phyloP scores from a whole-genome alignment of 2,329 filamentous ascomycete species.

The Didymosphaeria variabile region DNA sequence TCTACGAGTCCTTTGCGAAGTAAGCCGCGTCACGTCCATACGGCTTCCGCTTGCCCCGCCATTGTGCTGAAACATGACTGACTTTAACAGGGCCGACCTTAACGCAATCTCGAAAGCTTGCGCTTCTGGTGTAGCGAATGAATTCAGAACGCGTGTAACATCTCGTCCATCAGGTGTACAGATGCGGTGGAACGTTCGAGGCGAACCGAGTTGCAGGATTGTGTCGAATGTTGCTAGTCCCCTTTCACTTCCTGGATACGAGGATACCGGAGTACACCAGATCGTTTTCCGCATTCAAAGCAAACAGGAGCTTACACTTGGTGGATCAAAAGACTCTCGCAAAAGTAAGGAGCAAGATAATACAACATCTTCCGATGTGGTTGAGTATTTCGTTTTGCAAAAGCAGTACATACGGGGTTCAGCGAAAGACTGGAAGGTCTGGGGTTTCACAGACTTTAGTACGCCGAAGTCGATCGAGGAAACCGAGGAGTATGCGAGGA shows the following conservation, averaged over 20 bases:
- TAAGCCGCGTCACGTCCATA: conserved; percentile 17
- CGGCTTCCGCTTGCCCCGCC: background rate
- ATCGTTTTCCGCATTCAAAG: conserved; percentile 38
- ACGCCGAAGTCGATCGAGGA: conserved; percentile 32
- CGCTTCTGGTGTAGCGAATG: conserved; percentile 60
- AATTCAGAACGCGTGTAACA: conserved; percentile 64
- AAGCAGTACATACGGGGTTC: conserved; percentile 57
- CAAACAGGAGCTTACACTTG: conserved; percentile 27
- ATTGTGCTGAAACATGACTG: conserved; percentile 14
- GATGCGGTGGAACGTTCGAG: conserved; percentile 54
- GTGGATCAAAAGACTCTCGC: conserved; percentile 2
- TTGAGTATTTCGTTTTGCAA: conserved; percentile 73
- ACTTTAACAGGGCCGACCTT: conserved; percentile 29
- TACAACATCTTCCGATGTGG: conserved; percentile 50
- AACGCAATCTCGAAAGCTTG: conserved; percentile 58
- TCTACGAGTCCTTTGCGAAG: conserved; percentile 69
- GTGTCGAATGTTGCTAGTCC: conserved; percentile 64
- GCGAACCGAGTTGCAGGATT: conserved; percentile 51
- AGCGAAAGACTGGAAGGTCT: conserved; percentile 68
- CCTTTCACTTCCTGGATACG: conserved; percentile 52
- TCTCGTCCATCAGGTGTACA: conserved; percentile 58
- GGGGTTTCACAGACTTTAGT: conserved; percentile 69
- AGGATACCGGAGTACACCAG: conserved; percentile 36
- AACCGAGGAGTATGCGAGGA: conserved; percentile 34
- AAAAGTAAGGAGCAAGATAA: conserved; percentile 10